Evolutionary conservation across 352 stramenopile genomes (phyloP), one percentile per base, ranked within the genome.

Genomic region (Salisapilia sapeloensis): DNA sequence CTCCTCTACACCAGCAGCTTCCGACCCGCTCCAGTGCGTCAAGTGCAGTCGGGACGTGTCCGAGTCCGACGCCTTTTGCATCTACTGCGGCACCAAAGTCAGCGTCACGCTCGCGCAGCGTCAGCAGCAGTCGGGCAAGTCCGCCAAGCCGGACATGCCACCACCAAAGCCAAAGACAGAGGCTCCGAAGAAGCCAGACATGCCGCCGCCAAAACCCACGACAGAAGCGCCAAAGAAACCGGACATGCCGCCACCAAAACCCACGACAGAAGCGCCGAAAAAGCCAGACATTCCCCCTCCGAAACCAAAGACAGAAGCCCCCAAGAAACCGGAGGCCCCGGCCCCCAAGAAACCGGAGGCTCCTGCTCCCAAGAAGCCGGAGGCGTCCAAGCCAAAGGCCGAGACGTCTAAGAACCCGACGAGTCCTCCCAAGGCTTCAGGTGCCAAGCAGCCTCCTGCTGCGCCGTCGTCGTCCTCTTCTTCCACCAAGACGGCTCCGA

Each of bases 31-130:
- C 34, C 57, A 25, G 32, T 89, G 74, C 42, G 60, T 81, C 48
- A 85, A 84, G 39, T 89, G 74, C 38, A 56, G 57, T 35, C 63
- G 64, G 34, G 61, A 80, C 27, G 67, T 89, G 42, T 59, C 70
- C 28, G 52, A 74, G 35, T 35, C 61, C 17, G 74, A 89, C 55
- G 54, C 70, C 26, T 85, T 89, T 51, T 89, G 74, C 49, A 89
- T 89, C 51, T 89, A 79, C 53, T 89, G 74, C 38, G 74, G 74
- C 42, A 89, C 70, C 35, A 86, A 86, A 34, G 70, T 86, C 40
- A 74, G 58, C 34, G 44, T 72, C 32, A 70, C 64, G 45, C 35
- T 78, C 17, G 56, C 59, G 4, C 58, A 77, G 48, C 59, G 64
- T 24, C 65, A 71, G 39, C 47, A 53, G 24, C 24, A 44, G 9